Evolutionary conservation across 2,329 filamentous ascomycete species (phyloP).

Genomic region (Calonectria leucothoes): DNA sequence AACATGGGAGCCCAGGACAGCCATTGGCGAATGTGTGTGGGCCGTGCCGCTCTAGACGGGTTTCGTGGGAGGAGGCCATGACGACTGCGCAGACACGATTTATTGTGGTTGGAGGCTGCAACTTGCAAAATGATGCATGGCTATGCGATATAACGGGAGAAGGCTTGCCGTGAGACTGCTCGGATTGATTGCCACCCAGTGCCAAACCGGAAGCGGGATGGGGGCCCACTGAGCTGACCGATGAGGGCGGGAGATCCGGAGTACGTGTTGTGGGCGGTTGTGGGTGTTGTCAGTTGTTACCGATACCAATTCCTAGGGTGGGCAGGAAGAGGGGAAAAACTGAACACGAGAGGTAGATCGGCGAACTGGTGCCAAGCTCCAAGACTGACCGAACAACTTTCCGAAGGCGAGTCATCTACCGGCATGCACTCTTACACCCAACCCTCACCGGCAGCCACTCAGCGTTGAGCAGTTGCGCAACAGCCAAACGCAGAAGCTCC

Average conservation of each 20-base stretch:
- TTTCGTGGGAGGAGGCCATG: conserved; percentile 4
- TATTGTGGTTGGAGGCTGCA: background rate
- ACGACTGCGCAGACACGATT: conserved; percentile 1
- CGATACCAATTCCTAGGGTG: background rate
- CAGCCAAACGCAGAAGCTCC: conserved; percentile 16
- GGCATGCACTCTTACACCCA: conserved; percentile 13
- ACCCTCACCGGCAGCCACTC: conserved; percentile 21
- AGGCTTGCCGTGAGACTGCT: background rate
- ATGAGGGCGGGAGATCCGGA: background rate
- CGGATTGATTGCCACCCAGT: background rate
- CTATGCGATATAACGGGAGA: background rate
- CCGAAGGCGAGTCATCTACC: conserved; percentile 28
- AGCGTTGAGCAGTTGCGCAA: conserved; percentile 25
- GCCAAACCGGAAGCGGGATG: background rate
- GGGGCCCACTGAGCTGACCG: background rate
- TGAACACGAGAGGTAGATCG: background rate
- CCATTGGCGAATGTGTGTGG: conserved; percentile 10
- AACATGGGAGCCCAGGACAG: background rate
- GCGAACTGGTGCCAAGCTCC: conserved; percentile 5
- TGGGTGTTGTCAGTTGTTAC: background rate
- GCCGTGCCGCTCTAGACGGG: background rate
- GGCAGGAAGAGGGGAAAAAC: background rate
- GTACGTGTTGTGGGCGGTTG: background rate
- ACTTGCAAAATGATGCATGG: background rate
- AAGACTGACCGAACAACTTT: conserved; percentile 9